Evolutionary conservation across 164 flowering plant species (phyloP), one percentile per base, ranked within the genome.

Genomic region (Sextonia rubra): DNA sequence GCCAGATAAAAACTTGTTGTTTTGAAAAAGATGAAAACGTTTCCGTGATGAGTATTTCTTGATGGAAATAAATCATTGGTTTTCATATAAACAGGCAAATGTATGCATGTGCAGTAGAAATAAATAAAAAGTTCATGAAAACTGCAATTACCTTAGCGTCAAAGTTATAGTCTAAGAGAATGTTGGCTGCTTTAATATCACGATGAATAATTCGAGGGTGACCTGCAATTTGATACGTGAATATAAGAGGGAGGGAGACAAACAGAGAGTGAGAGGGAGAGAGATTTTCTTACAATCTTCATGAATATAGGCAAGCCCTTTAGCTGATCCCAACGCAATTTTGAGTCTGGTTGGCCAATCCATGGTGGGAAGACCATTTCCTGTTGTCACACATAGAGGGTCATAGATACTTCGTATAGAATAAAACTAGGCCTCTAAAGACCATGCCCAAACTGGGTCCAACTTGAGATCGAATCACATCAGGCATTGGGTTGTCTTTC

Each of bases 161-260:
- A 81, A 89, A 94, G 66, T 87, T 91, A 75, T 78, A 84, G 83
- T 94, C 97, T 72, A 94, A 68, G 68, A 94, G 93, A 70, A 94
- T 92, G 72, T 94, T 94, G 49, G 97, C 82, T 20, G 95, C 87
- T 78, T 94, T 94, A 74, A 94, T 94, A 77, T 94, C 98, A 60
- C 98, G 91, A 72, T 94, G 98, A 74, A 94, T 91, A 69, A 94
- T 94, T 75, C 89, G 89, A 67, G 98, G 98, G 78, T 92, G 88
- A 68, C 98, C 98, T 92, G 87, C 68, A 82, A 48, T 71, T 52
- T 11, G 20, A 52, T 12, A 7, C 44, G 8, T 5, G 47, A 17
- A 25, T 55, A 62, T 68, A 15, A 8, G 32, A n/a, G 4, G 6
- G 15, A 52, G 58, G n/a, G 55, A 69, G 12, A 15, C 67, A 47